Evolutionary conservation across 1,284 basidiomycete species (phyloP).

Genomic region (Ceratobasidium sp.): DNA sequence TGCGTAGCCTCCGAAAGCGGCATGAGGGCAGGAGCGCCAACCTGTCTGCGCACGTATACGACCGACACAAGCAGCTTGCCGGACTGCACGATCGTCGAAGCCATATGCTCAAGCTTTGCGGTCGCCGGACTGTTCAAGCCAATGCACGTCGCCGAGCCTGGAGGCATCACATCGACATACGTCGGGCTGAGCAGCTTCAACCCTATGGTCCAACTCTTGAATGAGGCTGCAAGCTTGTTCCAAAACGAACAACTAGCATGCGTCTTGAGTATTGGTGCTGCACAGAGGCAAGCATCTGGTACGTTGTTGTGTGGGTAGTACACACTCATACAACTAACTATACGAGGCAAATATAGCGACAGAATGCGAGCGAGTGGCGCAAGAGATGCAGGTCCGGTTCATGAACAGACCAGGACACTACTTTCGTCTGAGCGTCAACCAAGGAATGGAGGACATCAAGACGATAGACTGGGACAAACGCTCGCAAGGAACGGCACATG

Average conservation of each 20-base stretch:
- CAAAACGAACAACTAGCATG: neutral
- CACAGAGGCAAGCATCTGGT: neutral
- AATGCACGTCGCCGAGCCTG: neutral
- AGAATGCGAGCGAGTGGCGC: neutral
- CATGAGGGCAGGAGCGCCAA: neutral
- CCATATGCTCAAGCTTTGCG: slow-evolving; percentile 4
- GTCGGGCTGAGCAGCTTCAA: neutral
- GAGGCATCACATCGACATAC: neutral
- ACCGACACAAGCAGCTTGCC: neutral
- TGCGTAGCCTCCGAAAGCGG: neutral
- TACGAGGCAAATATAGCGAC: too few species aligned
- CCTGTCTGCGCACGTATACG: neutral
- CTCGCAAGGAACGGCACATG: neutral
- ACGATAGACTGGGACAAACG: slow-evolving; percentile 4
- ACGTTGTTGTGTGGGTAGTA: neutral
- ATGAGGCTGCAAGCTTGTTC: neutral
- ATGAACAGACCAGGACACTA: neutral
- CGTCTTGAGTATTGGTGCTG: neutral
- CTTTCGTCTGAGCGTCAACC: slow-evolving; percentile 8
- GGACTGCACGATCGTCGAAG: slow-evolving; percentile 18
- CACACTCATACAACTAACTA: too few species aligned
- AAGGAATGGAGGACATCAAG: slow-evolving; percentile 11
- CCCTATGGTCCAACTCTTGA: neutral
- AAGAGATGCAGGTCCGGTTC: slow-evolving; percentile 1
- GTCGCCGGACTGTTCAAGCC: slow-evolving; percentile 10